Base-by-base conservation (phyloP, 306 rosid genomes). In the Amphicarpaea edgeworthii region DNA sequence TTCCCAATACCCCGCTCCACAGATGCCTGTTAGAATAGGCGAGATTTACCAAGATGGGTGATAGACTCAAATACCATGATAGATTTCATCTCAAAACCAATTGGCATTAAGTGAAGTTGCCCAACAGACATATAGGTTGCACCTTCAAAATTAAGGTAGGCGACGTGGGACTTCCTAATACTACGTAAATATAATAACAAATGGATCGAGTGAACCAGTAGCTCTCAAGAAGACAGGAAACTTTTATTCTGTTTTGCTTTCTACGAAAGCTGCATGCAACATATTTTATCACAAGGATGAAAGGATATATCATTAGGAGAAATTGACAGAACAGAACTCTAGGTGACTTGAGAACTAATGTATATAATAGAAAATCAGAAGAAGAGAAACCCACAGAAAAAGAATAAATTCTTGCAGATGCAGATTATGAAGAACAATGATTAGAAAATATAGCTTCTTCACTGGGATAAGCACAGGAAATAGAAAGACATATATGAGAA, bases 211-310 rank as follows among this genome's bases (percentile, higher is more conserved):
- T 17, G 47, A 60, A 30, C 69, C 50, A 62, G 70, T 43, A 43
- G n/a, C 43, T 43, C 71, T 17, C 49, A 61, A 8, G 28, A 19
- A 30, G 7, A 30, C n/a, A 34, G 14, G 63, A 51, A 42, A 49
- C 34, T 32, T 30, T 17, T 59, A 28, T 50, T 49, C 41, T 47
- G 5, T n/a, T 50, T 21, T 49, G 38, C 37, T 47, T 9, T 28
- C 24, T 72, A 20, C 12, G 51, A 43, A 16, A 7, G 37, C 26
- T 12, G 8, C 20, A 38, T 51, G 16, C 45, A 15, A 3, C 12
- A 60, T 19, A 74, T 60, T 59, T 20, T 45, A 6, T 8, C 60
- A 73, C 53, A 49, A 62, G 53, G 6, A 75, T 19, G 7, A 57
- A 55, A 19, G 41, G 5, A 55, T 38, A 41, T 53, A 57, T 57